These are phyloP conservation scores for Dalechampia spathulata DNA, from an alignment of 441 rosid species.

Conservation along the genomic window DNA sequence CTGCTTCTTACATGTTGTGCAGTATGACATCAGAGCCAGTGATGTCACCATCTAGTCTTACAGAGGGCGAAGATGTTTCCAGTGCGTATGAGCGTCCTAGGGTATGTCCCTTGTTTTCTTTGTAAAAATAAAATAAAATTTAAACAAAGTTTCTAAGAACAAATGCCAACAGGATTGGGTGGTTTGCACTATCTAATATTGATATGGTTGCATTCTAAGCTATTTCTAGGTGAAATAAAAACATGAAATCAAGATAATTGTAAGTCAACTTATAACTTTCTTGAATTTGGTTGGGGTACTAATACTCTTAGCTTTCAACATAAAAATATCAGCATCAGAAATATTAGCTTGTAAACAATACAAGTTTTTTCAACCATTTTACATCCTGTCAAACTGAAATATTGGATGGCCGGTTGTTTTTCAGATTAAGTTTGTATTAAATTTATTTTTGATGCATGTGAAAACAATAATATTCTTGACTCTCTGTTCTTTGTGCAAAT, in stretches of 20 bases:
- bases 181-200: no score
- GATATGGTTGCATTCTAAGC: no score
- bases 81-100: slow-evolving; percentile 37
- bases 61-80: slow-evolving; percentile 66
- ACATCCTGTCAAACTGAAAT: neutral
- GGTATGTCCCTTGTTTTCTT: slow-evolving; percentile 41
- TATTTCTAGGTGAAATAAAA: no score
- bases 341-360: slow-evolving; percentile 3
- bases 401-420: neutral
- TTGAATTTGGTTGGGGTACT: neutral
- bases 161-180: no score
- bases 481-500: no score
- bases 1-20: slow-evolving; percentile 29
- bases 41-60: slow-evolving; percentile 79
- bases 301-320: neutral
- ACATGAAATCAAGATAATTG: neutral
- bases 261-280: neutral
- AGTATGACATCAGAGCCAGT: slow-evolving; percentile 94
- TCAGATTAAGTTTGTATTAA: no score
- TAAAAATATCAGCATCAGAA: neutral
- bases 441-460: no score
- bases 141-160: no score
- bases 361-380: neutral
- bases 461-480: no score
- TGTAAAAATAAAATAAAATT: no score